phyloP scores from a whole-genome alignment of 1,284 basidiomycete species.

The Apiotrichum laibachii region DNA sequence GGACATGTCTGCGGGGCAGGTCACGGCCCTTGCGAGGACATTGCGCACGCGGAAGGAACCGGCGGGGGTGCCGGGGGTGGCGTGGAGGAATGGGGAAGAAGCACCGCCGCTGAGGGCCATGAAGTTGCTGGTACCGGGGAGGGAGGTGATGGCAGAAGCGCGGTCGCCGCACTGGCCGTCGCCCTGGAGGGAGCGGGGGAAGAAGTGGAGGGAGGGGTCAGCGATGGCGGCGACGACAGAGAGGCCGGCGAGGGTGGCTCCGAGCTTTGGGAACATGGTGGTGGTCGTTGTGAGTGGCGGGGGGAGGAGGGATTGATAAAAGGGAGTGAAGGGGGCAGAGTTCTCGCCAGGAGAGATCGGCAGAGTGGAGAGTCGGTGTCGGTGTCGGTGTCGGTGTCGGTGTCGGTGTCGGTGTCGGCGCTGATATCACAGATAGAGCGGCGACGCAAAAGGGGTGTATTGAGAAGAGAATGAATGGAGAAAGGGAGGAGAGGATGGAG shows the following conservation, averaged over 20 bases:
- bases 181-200: not conserved
- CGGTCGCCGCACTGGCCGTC: not conserved
- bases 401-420: too few relatives aligned
- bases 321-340: not conserved
- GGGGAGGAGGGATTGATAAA: too few relatives aligned
- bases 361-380: too few relatives aligned
- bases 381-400: too few relatives aligned
- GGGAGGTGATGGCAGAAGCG: not conserved
- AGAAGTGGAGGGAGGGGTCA: not conserved
- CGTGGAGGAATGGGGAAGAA: not conserved
- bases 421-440: too few relatives aligned
- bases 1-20: conserved; percentile 1
- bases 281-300: not conserved
- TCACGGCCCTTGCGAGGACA: not conserved
- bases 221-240: conserved; percentile 1
- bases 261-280: conserved; percentile 8
- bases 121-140: not conserved
- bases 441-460: too few relatives aligned
- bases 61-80: not conserved
- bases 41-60: not conserved
- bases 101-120: not conserved
- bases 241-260: not conserved
- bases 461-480: too few relatives aligned
- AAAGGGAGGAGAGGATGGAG: too few relatives aligned
- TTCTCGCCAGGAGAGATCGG: not conserved